Evolutionary conservation across 2,329 filamentous ascomycete genomes (phyloP).

Genomic region (Chaetomiaceae sp.): DNA sequence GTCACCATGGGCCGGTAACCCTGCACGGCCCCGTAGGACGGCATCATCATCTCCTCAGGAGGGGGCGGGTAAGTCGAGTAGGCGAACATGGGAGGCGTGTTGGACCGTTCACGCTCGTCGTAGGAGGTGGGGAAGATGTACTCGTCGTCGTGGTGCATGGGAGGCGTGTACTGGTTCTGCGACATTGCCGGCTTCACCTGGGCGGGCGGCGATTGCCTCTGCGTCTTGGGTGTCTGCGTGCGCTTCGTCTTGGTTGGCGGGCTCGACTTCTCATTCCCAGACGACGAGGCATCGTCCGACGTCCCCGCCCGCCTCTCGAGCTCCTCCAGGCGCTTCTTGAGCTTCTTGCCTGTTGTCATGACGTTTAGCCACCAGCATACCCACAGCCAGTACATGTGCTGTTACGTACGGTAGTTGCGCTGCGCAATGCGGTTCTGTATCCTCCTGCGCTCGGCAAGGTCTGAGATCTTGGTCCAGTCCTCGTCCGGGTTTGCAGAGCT

Average conservation of each 20-base stretch:
- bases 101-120: conserved; percentile 63
- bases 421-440: conserved; percentile 98
- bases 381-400: not conserved
- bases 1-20: conserved; percentile 49
- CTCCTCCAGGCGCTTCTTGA: conserved; percentile 83
- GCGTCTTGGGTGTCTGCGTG: conserved; percentile 33
- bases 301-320: conserved; percentile 70
- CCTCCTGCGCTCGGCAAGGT: conserved; percentile 85
- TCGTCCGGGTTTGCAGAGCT: conserved; percentile 92
- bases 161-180: conserved; percentile 56
- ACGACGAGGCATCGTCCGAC: conserved; percentile 29
- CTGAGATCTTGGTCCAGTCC: conserved; percentile 99
- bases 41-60: conserved; percentile 56
- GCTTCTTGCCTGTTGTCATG: conserved; percentile 72
- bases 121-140: conserved; percentile 57
- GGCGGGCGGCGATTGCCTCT: conserved; percentile 29
- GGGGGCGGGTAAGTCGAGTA: conserved; percentile 65
- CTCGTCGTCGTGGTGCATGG: conserved; percentile 59
- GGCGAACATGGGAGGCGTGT: conserved; percentile 60
- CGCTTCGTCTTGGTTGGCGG: conserved; percentile 43
- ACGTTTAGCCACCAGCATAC: conserved; percentile 15
- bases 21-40: conserved; percentile 52
- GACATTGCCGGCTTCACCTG: conserved; percentile 35
- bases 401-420: conserved; percentile 78
- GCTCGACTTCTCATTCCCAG: conserved; percentile 31